Evolutionary conservation across 2,329 filamentous ascomycete genomes (phyloP), one percentile per base, ranked within the genome.

Genomic region (Ascosphaera aggregata): DNA sequence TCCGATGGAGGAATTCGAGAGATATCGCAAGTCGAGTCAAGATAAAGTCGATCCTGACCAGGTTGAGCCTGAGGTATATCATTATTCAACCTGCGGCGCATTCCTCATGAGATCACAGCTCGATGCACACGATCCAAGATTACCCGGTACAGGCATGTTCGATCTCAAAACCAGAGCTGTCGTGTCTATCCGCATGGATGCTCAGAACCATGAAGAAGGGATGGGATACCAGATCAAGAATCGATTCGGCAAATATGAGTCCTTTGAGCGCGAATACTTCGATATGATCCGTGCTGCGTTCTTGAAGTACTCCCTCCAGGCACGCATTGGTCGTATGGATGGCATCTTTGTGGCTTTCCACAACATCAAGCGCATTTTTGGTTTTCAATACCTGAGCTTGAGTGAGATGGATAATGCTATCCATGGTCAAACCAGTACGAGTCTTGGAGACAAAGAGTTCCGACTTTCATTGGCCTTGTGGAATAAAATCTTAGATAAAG

Each of bases 311-410:
- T 93, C 85, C 8, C 65, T 98, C 20, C 89, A 98, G 58, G 91
- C 86, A 19, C 80, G 89, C 35, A 91, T 98, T 72, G 89, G 91
- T 15, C 75, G 85, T 38, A 98, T 98, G 91, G 86, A 98, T 52
- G 89, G 89, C 40, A 94, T 95, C 38, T 98, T 95, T 51, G 80
- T 95, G 17, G 89, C 89, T 2, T 98, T 75, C 54, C 89, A 98
- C 62, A 98, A 98, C 54, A 80, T 84, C 2, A 69, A 85, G 56
- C 78, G 85, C 40, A 92, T 98, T 38, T 98, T 98, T 53, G 89
- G 89, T 4, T 98, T 98, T 56, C 89, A 98, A 56, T 98, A 98
- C 53, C 69, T 98, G 43, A 75, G 74, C 42, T 59, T 95, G 11
- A 54, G 70, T 3, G 89, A 98, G 51, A 84, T 98, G 77, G 89